Base-by-base conservation (phyloP, 805 yeast genomes). In the Yarrowia yakushimensis region DNA sequence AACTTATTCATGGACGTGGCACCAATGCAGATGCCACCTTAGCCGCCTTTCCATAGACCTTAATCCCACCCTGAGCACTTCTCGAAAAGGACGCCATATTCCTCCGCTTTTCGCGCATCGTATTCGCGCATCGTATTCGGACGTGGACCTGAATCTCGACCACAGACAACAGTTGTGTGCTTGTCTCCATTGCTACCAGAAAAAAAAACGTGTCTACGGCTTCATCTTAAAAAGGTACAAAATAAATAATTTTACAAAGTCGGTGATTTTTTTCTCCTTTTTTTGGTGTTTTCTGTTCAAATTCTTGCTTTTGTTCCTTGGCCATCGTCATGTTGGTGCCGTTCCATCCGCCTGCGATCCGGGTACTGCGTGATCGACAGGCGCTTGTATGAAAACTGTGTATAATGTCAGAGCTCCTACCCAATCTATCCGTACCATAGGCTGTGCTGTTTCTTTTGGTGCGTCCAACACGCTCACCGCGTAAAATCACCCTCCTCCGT, bases 391-490 rank as follows among this genome's bases (percentile, higher is more conserved):
- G 34, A 30, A 28, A 20, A 45, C 36, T 36, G 23, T 18, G n/a
- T 22, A 34, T 23, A 22, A 48, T 33, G 25, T 33, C 42, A 48
- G 57, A 33, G 57, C 57, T 25, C 41, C 57, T 33, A 33, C 22
- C 41, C 57, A 33, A 48, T 48, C 57, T 48, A 48, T 48, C 36
- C 41, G 57, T 48, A 48, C 57, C 57, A 34, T 48, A 48, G 57
- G 57, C 41, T 48, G 57, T 22, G 10, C 28, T 46, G 27, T 30
- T 31, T 23, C 25, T 46, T 46, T 30, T 30, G 6, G 23, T 27
- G 33, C 54, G 20, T 20, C 37, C 52, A 45, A 45, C 30, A 36
- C 41, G 37, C 2, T 6, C 43, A 39, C 43, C 43, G 23, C 25
- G 23, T 3, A 3, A 13, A 22, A 39, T 20, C 37, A 36, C 22